A percentile compares a stretch with the other conserved stretches of the same genome.
phyloP scores from a whole-genome alignment of 306 rosid genomes.

The Prinsepia uniflora region DNA sequence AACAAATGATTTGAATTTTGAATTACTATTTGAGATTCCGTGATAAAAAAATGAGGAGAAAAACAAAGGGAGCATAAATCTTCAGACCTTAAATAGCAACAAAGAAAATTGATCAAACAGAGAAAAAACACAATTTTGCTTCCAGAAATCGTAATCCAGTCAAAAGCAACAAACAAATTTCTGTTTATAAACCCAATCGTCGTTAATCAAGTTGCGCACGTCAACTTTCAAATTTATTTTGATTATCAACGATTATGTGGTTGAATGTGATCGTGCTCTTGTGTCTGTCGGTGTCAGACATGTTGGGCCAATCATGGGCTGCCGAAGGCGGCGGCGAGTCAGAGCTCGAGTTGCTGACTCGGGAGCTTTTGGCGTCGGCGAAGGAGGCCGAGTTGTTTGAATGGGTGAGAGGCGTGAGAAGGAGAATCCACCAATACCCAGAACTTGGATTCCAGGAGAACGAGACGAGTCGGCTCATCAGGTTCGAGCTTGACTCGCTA shows the following conservation, averaged over 20 bases:
- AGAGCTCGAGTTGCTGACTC: conserved; percentile 31
- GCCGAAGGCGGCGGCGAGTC: conserved; percentile 7
- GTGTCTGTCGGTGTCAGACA: background rate
- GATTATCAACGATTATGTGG: background rate
- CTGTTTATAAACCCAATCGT: no score
- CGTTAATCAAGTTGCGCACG: no score
- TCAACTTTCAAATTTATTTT: background rate
- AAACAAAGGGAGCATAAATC: background rate
- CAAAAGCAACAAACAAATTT: no score
- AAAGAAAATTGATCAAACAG: no score
- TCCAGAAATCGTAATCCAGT: no score
- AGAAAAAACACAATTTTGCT: no score
- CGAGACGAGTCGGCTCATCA: conserved; percentile 38
- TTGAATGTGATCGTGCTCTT: background rate
- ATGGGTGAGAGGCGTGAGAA: conserved; percentile 40
- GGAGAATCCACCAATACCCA: conserved; percentile 43
- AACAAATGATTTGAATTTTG: no score
- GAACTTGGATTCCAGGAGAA: conserved; percentile 41
- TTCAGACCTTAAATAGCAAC: background rate
- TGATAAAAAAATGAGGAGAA: background rate
- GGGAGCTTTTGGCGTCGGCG: conserved; percentile 28
- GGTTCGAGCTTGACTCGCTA: conserved; percentile 40
- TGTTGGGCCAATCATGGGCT: conserved; percentile 10
- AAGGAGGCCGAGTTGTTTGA: conserved; percentile 34
- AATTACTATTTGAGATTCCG: no score